Base-by-base conservation (phyloP, 306 rosid genomes). In the Cucumis melo region DNA sequence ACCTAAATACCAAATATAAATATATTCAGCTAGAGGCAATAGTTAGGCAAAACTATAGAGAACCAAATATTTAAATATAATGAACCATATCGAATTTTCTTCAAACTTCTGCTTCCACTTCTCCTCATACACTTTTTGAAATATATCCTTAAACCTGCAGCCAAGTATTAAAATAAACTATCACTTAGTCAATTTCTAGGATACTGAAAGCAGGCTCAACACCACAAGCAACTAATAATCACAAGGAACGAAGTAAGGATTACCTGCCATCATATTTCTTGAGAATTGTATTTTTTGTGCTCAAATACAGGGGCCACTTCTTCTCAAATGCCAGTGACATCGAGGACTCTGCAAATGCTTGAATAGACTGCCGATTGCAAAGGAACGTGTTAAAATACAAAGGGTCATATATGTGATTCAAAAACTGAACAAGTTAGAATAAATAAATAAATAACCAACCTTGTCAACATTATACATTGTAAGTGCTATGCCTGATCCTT, bases 231-330 rank as follows among this genome's bases (percentile, higher is more conserved):
- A 51, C 59, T 21, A 65, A 64, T 21, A 65, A 64, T 24, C 21
- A 36, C 66, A 34, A 23, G 27, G 64, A 20, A 77, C 41, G 15
- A 62, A 64, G 42, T 19, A 79, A 81, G 24, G 64, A 75, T 81
- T 83, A 94, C 99, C 99, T 94, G 87, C 99, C 99, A 81, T 94
- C 99, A 71, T 94, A 92, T 88, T 87, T 88, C 87, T 92, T 94
- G 73, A 94, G 95, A 84, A 92, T 94, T 39, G 99, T 94, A 82
- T 94, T 94, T 80, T 92, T 94, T 83, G 98, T 92, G 87, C 98
- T 94, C 84, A 92, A 84, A 85, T 94, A 95, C 39, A 95, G 91
- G 39, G 99, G 99, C 96, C 90, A 95, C 81, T 89, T 95, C 90
- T 95, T 92, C 76, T 83, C 77, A 85, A 88, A 88, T 58, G 99